Conservation (phyloP, 345 rosid genomes). For the Eucalyptus curtisii region DNA sequence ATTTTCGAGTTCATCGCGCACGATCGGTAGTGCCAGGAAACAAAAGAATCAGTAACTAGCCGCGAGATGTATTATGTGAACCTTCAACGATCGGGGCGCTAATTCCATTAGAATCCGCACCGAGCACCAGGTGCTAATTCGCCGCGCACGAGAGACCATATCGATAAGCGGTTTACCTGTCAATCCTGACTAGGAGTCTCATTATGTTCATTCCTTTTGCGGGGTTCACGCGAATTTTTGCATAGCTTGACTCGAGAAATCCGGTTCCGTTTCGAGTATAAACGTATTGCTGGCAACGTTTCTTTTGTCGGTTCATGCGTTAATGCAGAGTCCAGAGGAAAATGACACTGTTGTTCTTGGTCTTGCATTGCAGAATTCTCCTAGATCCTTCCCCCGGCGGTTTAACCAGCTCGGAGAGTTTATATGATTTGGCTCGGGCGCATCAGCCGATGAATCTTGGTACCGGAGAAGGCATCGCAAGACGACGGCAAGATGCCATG, state of each 20-base stretch:
- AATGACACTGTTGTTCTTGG: not conserved
- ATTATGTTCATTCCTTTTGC: not conserved
- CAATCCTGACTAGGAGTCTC: not conserved
- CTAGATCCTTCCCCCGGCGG: not conserved
- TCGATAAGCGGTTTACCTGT: not conserved
- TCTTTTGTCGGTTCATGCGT: not conserved
- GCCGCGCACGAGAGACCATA: not conserved
- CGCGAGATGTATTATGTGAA: not conserved
- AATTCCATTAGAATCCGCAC: not conserved
- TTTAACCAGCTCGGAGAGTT: not conserved
- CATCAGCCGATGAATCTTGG: not conserved
- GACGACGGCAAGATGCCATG: not conserved
- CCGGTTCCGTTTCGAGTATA: not conserved
- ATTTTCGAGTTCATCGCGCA: fast-evolving
- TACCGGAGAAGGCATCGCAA: not conserved
- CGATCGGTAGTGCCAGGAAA: not conserved
- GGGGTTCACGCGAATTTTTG: not conserved
- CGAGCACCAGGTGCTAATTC: not conserved
- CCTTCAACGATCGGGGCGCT: not conserved
- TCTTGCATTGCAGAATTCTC: not conserved
- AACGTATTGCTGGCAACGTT: not conserved
- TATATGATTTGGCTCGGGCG: not conserved
- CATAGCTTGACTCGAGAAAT: not conserved
- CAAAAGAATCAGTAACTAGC: not conserved
- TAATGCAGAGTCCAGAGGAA: not conserved